Evolutionary conservation across 164 flowering plant species (phyloP), one percentile per base, ranked within the genome.

Genomic region (Amborella trichopoda): DNA sequence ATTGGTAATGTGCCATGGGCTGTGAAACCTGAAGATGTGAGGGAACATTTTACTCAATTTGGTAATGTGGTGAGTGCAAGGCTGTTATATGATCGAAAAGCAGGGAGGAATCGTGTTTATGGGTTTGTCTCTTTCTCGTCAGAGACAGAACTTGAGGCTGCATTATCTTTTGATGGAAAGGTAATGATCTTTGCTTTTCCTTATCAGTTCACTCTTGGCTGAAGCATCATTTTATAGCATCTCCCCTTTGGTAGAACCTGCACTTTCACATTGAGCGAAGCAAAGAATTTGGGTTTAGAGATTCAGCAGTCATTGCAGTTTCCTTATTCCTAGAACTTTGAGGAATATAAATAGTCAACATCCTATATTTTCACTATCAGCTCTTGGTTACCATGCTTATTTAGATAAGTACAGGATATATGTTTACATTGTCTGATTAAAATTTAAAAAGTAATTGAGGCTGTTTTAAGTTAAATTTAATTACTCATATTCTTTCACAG

Each of bases 1-100:
- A 67, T 68, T 48, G 80, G 80, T 23, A 74, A 75, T 60, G 68
- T 75, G 28, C 40, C 66, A 4, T 64, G 72, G 70, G 30, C 49
- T 34, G 54, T 55, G 30, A 59, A 41, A 46, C 74, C 76, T 21
- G 61, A 62, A 39, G 52, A 61, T 10, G 45, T 75, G 63, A 71
- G 63, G 28, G 50, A 56, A 21, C 62, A 42, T 38, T 75, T 75
- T 43, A 54, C 67, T 58, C 57, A 53, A 30, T 75, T 68, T 58
- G 80, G 80, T 21, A 62, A 49, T 37, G 68, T 75, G 22, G 65
- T 69, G 16, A 75, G 76, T 25, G 44, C 65, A 16, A 59, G 65
- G 51, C 46, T 75, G 8, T 28, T 71, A 26, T 60, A 44, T 21
- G 76, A 74, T 50, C 59, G 65, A 2, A 74, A 64, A 54, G 42